Conservation (phyloP, 495 filamentous ascomycete genomes). For the Amphirosellinia nigrospora region DNA sequence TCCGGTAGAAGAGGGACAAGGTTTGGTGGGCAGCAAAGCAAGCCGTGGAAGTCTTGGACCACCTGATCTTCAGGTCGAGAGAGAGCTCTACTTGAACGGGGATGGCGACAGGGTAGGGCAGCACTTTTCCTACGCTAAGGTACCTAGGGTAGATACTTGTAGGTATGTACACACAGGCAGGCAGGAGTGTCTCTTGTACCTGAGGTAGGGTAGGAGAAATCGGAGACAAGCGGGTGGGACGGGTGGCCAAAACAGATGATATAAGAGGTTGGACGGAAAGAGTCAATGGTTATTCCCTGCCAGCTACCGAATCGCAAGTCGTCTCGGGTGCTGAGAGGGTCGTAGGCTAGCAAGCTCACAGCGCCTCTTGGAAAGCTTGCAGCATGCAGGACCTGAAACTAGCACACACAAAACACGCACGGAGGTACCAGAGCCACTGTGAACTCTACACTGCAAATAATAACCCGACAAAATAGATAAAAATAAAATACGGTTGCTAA, state of each 20-base stretch:
- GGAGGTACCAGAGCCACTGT: no score
- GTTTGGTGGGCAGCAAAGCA: not conserved
- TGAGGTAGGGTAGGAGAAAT: slow-evolving; percentile 6
- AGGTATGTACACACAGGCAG: not conserved
- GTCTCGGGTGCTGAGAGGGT: slow-evolving; percentile 5
- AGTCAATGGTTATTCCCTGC: not conserved
- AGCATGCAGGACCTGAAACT: no score
- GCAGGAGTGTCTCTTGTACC: not conserved
- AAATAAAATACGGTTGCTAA: no score
- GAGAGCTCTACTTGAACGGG: not conserved
- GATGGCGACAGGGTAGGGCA: slow-evolving; percentile 8
- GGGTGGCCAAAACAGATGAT: not conserved
- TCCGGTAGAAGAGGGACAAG: not conserved
- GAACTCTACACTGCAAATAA: no score
- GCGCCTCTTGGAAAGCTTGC: slow-evolving; percentile 1
- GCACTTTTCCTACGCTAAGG: slow-evolving; percentile 14
- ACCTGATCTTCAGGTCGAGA: slow-evolving; percentile 8
- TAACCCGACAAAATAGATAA: no score
- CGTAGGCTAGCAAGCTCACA: not conserved
- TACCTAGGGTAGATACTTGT: not conserved
- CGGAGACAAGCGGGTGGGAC: slow-evolving; percentile 4
- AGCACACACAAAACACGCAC: no score
- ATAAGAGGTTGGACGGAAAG: slow-evolving; percentile 10
- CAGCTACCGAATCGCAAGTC: slow-evolving; percentile 6
- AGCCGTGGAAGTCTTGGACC: slow-evolving; percentile 9